Base-by-base conservation (phyloP, 2,329 filamentous ascomycete species). In the Fusarium oxysporum region DNA sequence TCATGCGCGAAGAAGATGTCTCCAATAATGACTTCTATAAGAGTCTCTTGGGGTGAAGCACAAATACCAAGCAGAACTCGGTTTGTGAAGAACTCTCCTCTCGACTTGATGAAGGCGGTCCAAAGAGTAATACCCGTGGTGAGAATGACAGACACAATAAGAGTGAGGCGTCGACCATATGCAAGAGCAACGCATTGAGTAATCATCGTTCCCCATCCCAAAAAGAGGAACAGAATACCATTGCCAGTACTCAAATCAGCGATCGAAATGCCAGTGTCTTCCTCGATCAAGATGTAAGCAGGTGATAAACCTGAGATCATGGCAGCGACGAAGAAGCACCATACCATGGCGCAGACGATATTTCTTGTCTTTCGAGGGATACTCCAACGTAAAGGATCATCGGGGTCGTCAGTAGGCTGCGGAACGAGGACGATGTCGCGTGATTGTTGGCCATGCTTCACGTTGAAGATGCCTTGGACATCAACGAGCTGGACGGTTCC, bases 291-390 rank as follows among this genome's bases (percentile, higher is more conserved):
- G 19, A 77, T 62, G 23, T 77, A 77, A 1, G 76, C 76, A 8
- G 76, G 76, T 6, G 76, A 78, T 11, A 78, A 44, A 9, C 74
- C 74, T 0, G 74, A 77, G 43, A 78, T 69, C 37, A 78, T 70
- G 38, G 74, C 75, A 7, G 74, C 74, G 5, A 57, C 70, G 25
- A 77, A 73, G 53, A 77, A 78, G 54, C 76, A 77, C 76, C 76
- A 78, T 2, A 65, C 53, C 75, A 78, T 78, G 4, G 65, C 75
- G 19, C 68, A 74, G 1, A 71, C 58, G 21, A 77, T 69, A 38
- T 77, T 77, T 37, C 64, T 58, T 8, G 58, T 62, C 55, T 78
- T 78, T 25, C 76, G 72, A 1, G 63, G 53, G 6, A 54, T 40
- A 21, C 33, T 72, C 76, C 75, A 77, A 23, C 72, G 68, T 4